Conservation (phyloP, 441 rosid species). For the Viola pubescens region DNA sequence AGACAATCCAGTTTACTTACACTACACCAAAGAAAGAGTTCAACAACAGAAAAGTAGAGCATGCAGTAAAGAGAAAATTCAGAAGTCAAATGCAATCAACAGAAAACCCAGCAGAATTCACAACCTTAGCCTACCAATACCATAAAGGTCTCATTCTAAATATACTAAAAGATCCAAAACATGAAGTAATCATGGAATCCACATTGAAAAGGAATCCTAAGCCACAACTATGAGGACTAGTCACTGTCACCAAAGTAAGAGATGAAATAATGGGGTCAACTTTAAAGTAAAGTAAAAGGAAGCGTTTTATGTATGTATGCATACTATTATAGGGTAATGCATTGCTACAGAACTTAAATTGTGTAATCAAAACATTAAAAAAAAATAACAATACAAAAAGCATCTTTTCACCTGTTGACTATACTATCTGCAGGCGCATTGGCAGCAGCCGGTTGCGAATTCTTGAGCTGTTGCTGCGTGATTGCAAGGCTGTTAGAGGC, state of each 20-base stretch:
- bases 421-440: conserved; percentile 23
- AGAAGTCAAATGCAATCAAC: neutral
- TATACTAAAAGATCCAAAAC: neutral
- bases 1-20: conserved; percentile 12
- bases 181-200: neutral
- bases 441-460: conserved; percentile 24
- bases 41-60: neutral
- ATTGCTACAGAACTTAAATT: neutral
- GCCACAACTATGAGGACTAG: conserved; percentile 14
- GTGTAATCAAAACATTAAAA: too few species aligned
- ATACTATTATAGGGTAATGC: neutral
- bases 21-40: neutral
- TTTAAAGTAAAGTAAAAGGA: conserved; percentile 17
- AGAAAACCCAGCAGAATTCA: conserved; percentile 2
- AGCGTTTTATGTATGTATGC: neutral
- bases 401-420: conserved; percentile 31
- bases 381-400: conserved; percentile 1
- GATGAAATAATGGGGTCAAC: conserved; percentile 18
- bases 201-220: conserved; percentile 20
- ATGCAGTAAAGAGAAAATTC: neutral
- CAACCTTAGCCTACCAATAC: neutral
- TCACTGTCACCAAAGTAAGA: conserved; percentile 22
- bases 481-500: conserved; percentile 27
- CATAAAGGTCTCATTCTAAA: neutral
- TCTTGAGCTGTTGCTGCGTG: conserved; percentile 31